Percentiles rank a stretch among this genome's conserved stretches.
These are phyloP conservation scores for Aspergillus calidoustus DNA, from an alignment of 2,329 filamentous ascomycete genomes.

Conservation along the genomic window DNA sequence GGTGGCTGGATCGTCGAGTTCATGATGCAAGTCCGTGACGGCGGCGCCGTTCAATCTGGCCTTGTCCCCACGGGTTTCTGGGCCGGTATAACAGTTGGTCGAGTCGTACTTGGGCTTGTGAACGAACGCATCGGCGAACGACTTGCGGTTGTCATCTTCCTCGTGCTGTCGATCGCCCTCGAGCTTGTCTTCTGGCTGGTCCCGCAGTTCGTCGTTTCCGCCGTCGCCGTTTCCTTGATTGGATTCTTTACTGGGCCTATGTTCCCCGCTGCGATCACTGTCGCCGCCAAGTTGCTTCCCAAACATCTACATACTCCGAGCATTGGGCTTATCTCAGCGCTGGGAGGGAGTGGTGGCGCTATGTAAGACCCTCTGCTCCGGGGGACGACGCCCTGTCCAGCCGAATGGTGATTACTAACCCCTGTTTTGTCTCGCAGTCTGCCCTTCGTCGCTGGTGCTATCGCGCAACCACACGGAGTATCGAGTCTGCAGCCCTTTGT, in stretches of 20 bases:
- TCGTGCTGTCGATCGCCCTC: conserved; percentile 63
- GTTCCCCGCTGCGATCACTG: conserved; percentile 71
- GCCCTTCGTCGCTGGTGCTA: conserved; percentile 70
- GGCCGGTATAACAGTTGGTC: conserved; percentile 73
- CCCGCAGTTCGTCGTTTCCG: conserved; percentile 69
- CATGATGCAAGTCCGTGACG: conserved; percentile 72
- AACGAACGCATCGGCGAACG: conserved; percentile 72
- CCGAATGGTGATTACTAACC: neutral
- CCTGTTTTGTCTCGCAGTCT: conserved; percentile 36
- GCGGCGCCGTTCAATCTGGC: conserved; percentile 67
- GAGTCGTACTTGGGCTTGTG: conserved; percentile 68
- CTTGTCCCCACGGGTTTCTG: conserved; percentile 76
- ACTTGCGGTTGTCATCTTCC: conserved; percentile 61
- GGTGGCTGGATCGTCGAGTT: conserved; percentile 75
- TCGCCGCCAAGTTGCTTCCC: conserved; percentile 71
- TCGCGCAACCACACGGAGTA: conserved; percentile 64
- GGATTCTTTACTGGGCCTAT: conserved; percentile 76
- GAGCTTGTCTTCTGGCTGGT: conserved; percentile 77
- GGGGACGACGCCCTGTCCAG: neutral
- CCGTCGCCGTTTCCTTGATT: conserved; percentile 49
- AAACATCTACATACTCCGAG: conserved; percentile 70
- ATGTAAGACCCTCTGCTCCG: conserved; percentile 31
- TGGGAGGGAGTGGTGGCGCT: conserved; percentile 72
- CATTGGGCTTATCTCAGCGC: conserved; percentile 73
- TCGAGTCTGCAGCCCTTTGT: conserved; percentile 62